phyloP scores from a whole-genome alignment of 352 stramenopile species.

The Albugo laibachii region DNA sequence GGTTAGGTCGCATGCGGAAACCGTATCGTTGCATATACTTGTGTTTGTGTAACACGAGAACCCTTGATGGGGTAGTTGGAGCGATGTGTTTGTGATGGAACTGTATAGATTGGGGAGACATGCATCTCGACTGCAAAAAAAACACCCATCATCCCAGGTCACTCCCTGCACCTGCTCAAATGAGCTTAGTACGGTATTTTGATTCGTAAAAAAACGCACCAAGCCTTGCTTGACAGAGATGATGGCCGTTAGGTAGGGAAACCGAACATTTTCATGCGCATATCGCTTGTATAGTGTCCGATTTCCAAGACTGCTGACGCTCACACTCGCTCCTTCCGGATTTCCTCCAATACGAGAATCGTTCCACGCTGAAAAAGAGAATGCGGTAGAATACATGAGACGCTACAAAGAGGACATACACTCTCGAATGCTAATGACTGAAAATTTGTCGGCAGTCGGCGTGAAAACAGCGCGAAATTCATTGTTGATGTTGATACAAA shows the following conservation, averaged over 20 bases:
- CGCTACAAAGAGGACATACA: slow-evolving; percentile 17
- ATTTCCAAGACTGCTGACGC: slow-evolving; percentile 40
- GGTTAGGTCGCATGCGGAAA: slow-evolving; percentile 36
- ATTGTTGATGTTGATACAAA: slow-evolving; percentile 66
- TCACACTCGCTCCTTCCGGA: slow-evolving; percentile 26
- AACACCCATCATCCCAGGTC: slow-evolving; percentile 66
- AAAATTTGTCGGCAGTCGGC: slow-evolving; percentile 53
- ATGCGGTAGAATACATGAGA: neutral
- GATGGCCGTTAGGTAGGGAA: slow-evolving; percentile 55
- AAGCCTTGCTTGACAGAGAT: slow-evolving; percentile 60
- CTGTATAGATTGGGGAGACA: slow-evolving; percentile 54
- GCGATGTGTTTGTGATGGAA: slow-evolving; percentile 25
- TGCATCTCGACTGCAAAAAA: slow-evolving; percentile 32
- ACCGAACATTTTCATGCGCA: slow-evolving; percentile 21
- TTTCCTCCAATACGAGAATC: slow-evolving; percentile 35
- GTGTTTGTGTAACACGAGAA: slow-evolving; percentile 7
- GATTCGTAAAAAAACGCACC: slow-evolving; percentile 4
- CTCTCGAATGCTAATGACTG: slow-evolving; percentile 43
- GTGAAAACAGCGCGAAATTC: slow-evolving; percentile 56
- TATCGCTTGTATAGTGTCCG: slow-evolving; percentile 62
- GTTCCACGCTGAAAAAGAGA: slow-evolving; percentile 28
- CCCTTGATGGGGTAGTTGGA: slow-evolving; percentile 9
- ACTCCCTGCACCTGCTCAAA: slow-evolving; percentile 35
- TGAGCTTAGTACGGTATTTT: neutral
- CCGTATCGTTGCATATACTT: slow-evolving; percentile 19